Evolutionary conservation across 2,329 filamentous ascomycete genomes (phyloP), one percentile per base, ranked within the genome.

Genomic region (Cladosporium oxysporum): DNA sequence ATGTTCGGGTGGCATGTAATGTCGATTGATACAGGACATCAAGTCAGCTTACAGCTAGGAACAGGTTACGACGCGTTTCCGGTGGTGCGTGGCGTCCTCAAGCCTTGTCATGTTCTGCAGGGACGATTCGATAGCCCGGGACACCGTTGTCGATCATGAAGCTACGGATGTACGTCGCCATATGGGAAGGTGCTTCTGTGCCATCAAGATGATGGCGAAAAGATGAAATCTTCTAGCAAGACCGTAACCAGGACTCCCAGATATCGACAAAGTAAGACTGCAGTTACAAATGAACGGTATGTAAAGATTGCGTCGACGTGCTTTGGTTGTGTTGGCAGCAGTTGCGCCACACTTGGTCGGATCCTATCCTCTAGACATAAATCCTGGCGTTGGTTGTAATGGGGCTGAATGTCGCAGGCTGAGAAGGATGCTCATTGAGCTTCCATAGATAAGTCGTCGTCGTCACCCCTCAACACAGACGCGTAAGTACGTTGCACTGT

Each of bases 391-490:
- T 47, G 41, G 41, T 21, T 21, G 41, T 21, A n/a, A 23, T 5
- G 3, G n/a, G 41, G 41, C 41, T 21, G 41, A 47, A 23, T 11
- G 3, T 47, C 10, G 41, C 21, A 21, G 41, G 14, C 14, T 5
- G 41, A n/a, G 41, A 47, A n/a, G 41, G 4, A 47, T 47, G 41
- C 41, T 47, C 41, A 47, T 11, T 47, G 18, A 21, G 10, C 41
- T 47, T 37, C 55, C 33, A 58, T 33, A 18, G 33, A 31, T 23
- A 16, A 41, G 31, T 47, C 57, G 37, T 47, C 57, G 3, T n/a
- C 23, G 57, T 29, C 57, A 44, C 35, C 37, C 31, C n/a, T 59
- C 35, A 59, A 35, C n/a, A 59, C 57, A 44, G 57, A 59, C 57
- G 57, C 57, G 57, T 59, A 59, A 29, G 33, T 31, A 1, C 57